Conservation (phyloP, 169 alveolate species). For the Cryptosporidium parvum region DNA sequence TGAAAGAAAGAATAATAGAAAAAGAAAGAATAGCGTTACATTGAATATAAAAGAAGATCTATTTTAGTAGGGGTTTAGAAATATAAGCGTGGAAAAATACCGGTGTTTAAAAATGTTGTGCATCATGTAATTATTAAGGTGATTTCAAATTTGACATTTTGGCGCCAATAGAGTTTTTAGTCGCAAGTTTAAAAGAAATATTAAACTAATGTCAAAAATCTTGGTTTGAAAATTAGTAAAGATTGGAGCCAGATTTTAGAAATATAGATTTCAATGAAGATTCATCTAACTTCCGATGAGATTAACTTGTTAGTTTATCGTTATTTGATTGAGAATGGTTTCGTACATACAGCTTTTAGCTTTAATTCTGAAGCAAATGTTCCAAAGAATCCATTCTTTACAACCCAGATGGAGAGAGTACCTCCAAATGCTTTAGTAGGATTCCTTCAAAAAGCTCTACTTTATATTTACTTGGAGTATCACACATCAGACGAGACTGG, state of each 20-base stretch:
- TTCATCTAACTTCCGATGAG: constrained; percentile 89
- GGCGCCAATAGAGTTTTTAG: constrained; percentile 14
- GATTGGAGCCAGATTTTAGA: background rate
- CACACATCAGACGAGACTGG: constrained; percentile 82
- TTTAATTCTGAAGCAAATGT: constrained; percentile 87
- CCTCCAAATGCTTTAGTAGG: constrained; percentile 90
- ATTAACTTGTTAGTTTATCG: constrained; percentile 88
- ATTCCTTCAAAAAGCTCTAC: constrained; percentile 89
- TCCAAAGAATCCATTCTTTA: constrained; percentile 84
- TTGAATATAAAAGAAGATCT: background rate
- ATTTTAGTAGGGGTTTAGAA: background rate
- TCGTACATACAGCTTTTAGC: constrained; percentile 86
- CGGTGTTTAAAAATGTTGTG: background rate
- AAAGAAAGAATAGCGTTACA: background rate
- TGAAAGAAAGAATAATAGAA: background rate
- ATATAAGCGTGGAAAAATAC: background rate
- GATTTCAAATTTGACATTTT: constrained; percentile 11
- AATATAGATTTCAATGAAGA: constrained; percentile 82
- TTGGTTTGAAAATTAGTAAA: background rate
- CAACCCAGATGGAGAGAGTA: constrained; percentile 86
- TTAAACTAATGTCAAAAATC: background rate
- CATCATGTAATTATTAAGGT: background rate
- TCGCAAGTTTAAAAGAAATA: background rate
- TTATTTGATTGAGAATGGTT: constrained; percentile 90
- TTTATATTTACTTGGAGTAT: constrained; percentile 86